Evolutionary conservation across 2,329 filamentous ascomycete genomes (phyloP).

Genomic region (Teratosphaeria nubilosa): DNA sequence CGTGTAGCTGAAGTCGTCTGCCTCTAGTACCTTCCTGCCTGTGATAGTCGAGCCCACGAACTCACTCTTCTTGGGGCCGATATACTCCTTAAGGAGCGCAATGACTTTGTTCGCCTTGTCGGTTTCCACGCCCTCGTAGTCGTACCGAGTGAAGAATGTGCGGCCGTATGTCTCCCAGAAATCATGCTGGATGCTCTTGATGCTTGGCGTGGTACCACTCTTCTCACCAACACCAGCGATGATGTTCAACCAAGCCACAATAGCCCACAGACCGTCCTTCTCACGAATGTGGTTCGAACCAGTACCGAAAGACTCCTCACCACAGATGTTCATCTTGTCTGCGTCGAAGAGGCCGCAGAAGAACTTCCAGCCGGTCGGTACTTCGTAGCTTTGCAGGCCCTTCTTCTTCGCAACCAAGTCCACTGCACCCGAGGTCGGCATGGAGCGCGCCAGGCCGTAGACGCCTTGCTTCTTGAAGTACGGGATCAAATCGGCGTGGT

Average conservation of each 20-base stretch:
- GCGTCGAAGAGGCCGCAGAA: slow-evolving; percentile 94
- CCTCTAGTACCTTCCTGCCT: slow-evolving; percentile 75
- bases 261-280: slow-evolving; percentile 96
- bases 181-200: slow-evolving; percentile 90
- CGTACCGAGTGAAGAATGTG: slow-evolving; percentile 98
- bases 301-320: slow-evolving; percentile 96
- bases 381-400: slow-evolving; percentile 84
- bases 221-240: slow-evolving; percentile 86
- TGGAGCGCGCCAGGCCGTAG: slow-evolving; percentile 87
- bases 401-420: slow-evolving; percentile 94
- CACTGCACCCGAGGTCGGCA: slow-evolving; percentile 93
- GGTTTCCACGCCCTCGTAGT: slow-evolving; percentile 91
- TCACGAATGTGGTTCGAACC: slow-evolving; percentile 98
- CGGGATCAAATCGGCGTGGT: slow-evolving; percentile 90
- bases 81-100: slow-evolving; percentile 65
- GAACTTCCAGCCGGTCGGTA: slow-evolving; percentile 98
- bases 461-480: slow-evolving; percentile 98
- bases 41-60: slow-evolving; percentile 77
- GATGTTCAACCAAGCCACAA: slow-evolving; percentile 97
- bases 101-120: slow-evolving; percentile 88
- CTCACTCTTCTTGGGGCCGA: slow-evolving; percentile 55
- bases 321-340: slow-evolving; percentile 94
- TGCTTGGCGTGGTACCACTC: slow-evolving; percentile 73
- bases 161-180: slow-evolving; percentile 96
- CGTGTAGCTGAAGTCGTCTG: slow-evolving; percentile 95